A percentile compares a stretch with the other conserved stretches of the same genome.
Conservation (phyloP, 2,329 filamentous ascomycete genomes). For the Xylariaceae sp. region DNA sequence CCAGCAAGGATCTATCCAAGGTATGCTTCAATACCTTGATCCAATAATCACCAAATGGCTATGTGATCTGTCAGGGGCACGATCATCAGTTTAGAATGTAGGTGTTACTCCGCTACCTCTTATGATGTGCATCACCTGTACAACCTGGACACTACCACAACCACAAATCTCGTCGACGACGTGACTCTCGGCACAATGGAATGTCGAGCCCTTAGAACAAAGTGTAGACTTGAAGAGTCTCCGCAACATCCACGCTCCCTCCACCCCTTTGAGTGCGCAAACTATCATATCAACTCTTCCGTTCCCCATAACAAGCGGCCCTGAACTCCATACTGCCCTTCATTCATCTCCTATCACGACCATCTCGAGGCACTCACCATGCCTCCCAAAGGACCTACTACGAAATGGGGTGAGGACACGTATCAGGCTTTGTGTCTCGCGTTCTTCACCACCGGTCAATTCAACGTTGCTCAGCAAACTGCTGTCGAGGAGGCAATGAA, state of each 20-base stretch:
- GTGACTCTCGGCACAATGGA: no score
- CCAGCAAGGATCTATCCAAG: no score
- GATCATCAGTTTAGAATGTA: no score
- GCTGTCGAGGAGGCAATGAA: conserved; percentile 11
- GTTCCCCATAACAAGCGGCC: not conserved
- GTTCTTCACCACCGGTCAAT: conserved; percentile 5
- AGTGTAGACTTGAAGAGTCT: not conserved
- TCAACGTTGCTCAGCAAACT: conserved; percentile 10
- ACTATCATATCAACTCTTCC: not conserved
- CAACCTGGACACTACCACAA: no score
- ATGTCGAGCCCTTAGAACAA: no score
- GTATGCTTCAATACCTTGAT: no score
- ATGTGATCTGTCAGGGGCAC: no score
- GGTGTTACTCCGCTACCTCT: no score
- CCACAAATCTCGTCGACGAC: no score
- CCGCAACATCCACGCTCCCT: not conserved
- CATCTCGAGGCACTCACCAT: not conserved
- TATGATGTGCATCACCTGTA: no score
- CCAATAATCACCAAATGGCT: no score
- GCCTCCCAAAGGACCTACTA: not conserved
- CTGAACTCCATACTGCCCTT: not conserved
- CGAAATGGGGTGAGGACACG: not conserved
- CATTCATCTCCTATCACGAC: not conserved
- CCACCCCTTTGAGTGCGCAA: not conserved
- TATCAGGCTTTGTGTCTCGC: not conserved